Evolutionary conservation across 1,139 yeast genomes (phyloP).

Genomic region (Suhomyces guaymorum): DNA sequence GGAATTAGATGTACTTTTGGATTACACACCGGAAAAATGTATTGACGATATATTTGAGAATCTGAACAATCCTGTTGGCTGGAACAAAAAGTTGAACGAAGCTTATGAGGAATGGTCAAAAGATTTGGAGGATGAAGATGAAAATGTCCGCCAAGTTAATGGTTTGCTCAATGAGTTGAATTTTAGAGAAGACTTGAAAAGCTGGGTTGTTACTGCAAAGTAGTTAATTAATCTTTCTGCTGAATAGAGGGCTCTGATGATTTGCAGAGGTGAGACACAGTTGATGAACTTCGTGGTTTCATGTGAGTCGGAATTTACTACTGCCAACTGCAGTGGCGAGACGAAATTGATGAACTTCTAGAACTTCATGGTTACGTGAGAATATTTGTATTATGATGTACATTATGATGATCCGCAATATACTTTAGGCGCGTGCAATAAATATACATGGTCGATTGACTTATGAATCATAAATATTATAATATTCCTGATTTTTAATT

Average conservation of each 20-base stretch:
- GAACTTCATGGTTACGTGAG: no score
- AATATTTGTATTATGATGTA: not conserved
- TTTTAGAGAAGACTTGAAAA: constrained; percentile 44
- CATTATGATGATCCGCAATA: no score
- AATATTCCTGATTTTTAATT: no score
- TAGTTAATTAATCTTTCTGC: not conserved
- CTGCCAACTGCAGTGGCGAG: no score
- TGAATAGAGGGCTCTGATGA: no score
- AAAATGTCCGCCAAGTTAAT: constrained; percentile 47
- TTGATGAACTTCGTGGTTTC: no score
- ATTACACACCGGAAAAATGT: constrained; percentile 70
- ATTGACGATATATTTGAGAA: constrained; percentile 69
- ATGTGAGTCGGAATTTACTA: no score
- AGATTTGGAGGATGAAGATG: constrained; percentile 37
- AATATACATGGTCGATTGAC: no score
- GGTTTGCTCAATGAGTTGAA: constrained; percentile 43
- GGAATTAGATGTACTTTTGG: constrained; percentile 57
- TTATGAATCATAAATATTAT: no score
- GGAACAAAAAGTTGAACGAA: constrained; percentile 41
- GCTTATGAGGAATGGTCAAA: constrained; percentile 15
- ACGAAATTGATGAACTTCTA: no score
- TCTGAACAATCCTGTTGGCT: constrained; percentile 62
- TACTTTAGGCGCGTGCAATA: no score
- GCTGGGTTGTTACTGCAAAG: constrained; percentile 38
- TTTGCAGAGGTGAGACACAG: no score